Evolutionary conservation across 257 asterid species (phyloP), one percentile per base, ranked within the genome.

Genomic region (Asclepias syriaca): DNA sequence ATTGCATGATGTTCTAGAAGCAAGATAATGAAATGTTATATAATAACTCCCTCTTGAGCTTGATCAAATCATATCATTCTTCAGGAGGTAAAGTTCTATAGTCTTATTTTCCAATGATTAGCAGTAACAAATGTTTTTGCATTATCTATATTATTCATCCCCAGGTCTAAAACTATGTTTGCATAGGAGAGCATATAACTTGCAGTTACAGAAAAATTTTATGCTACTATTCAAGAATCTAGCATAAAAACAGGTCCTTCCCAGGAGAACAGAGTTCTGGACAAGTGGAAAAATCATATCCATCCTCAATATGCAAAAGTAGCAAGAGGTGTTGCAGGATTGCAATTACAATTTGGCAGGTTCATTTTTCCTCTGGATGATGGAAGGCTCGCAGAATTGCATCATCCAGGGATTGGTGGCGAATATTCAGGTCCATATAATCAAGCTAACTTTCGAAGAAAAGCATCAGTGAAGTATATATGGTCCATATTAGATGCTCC

Each of bases 401-500:
- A 91, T 73, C 73, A 87, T 40, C 84, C 90, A 0, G 91, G 97
- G 32, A 75, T 81, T 10, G 90, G 96, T 1, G 95, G 95, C 34
- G 93, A 92, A 77, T 70, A 40, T 63, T 45, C 81, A 4, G 95
- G 91, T 70, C 97, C 96, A 0, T 82, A 72, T 19, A 49, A 83
- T 29, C 87, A 79, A 8, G 64, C 78, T 40, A 85, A 77, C 54
- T 56, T 77, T 43, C 71, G 90, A 53, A 83, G 92, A 78, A 93
- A 81, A 80, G 72, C 88, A 5, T 48, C 76, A 16, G 75, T 72
- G 29, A 90, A 82, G 72, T 87, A 90, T n/a, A 86, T 87, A 3
- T 93, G 98, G 98, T 90, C 96, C 2, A 16, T 87, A 27, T 4
- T 90, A 76, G 97, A 93, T 58, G 90, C 96, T 68, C 97, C 98